Evolutionary conservation across 805 yeast species (phyloP).

Genomic region (Kluyveromyces lactis): DNA sequence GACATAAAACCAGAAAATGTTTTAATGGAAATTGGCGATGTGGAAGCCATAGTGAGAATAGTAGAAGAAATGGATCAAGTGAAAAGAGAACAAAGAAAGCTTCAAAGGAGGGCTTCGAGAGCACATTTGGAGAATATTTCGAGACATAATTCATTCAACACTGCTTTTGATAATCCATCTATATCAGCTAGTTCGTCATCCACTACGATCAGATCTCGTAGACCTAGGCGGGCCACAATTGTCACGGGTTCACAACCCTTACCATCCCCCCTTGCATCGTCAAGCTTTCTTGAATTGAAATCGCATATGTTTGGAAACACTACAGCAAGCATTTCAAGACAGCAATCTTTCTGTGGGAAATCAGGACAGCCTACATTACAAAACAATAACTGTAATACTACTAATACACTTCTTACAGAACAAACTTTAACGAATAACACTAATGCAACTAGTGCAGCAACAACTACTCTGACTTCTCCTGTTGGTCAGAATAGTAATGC

Average conservation of each 20-base stretch:
- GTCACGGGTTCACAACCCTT: constrained; percentile 90
- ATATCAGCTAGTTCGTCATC: constrained; percentile 1
- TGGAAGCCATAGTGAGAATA: constrained; percentile 63
- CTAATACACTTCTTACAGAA: background rate
- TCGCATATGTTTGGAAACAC: constrained; percentile 18
- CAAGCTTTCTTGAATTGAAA: constrained; percentile 29
- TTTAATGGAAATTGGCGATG: constrained; percentile 73
- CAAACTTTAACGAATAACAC: background rate
- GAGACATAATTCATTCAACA: background rate
- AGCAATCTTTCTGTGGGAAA: constrained; percentile 11
- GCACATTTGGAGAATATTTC: constrained; percentile 6
- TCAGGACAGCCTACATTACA: constrained; percentile 1
- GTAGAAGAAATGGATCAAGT: constrained; percentile 54
- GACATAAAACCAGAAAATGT: constrained; percentile 76
- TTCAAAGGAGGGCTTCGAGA: constrained; percentile 33
- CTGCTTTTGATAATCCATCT: background rate
- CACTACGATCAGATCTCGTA: constrained; percentile 18
- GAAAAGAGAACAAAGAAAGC: constrained; percentile 34
- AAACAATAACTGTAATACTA: background rate
- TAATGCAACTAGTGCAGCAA: background rate
- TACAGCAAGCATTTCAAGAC: constrained; percentile 10
- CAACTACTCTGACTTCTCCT: background rate
- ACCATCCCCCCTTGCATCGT: constrained; percentile 75
- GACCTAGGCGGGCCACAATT: constrained; percentile 63
- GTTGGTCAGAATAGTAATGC: background rate